These are phyloP conservation scores for Aspergillus neotritici DNA, from an alignment of 2,329 filamentous ascomycete genomes.

Conservation along the genomic window DNA sequence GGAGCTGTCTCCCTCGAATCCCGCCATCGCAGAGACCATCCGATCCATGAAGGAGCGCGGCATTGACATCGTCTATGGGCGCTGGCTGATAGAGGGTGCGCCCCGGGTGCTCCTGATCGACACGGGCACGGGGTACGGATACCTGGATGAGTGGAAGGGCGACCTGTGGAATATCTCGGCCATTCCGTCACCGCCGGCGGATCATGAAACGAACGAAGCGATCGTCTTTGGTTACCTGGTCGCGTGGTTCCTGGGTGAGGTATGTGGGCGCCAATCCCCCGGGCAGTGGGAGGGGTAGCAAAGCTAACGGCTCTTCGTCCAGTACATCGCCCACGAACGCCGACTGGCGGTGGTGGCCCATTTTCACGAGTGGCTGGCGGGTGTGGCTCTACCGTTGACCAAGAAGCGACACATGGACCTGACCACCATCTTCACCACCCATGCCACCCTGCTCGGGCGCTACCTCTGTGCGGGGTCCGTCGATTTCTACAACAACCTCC, in stretches of 20 bases:
- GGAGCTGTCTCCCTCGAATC: constrained; percentile 76
- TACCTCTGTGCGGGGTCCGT: constrained; percentile 97
- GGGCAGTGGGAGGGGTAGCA: background rate
- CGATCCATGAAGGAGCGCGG: constrained; percentile 89
- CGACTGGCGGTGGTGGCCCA: constrained; percentile 90
- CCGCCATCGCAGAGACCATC: constrained; percentile 74
- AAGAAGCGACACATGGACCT: constrained; percentile 94
- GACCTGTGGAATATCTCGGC: constrained; percentile 90
- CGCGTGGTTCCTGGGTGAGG: constrained; percentile 97
- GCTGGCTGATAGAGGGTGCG: constrained; percentile 96
- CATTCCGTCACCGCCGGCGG: constrained; percentile 86
- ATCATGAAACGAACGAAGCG: constrained; percentile 94
- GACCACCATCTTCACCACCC: constrained; percentile 97
- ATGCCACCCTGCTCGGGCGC: constrained; percentile 88
- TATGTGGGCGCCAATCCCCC: constrained; percentile 40
- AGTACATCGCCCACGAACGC: constrained; percentile 94
- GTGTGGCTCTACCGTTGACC: constrained; percentile 83
- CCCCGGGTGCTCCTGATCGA: constrained; percentile 91
- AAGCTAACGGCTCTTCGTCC: constrained; percentile 12
- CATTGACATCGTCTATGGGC: constrained; percentile 82
- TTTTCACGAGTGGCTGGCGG: constrained; percentile 97
- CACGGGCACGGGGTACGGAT: constrained; percentile 85
- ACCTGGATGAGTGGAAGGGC: constrained; percentile 92
- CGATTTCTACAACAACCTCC: constrained; percentile 98
- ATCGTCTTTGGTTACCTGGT: constrained; percentile 97